Base-by-base conservation (phyloP, 2,329 filamentous ascomycete genomes). In the Pseudogymnoascus sp. region DNA sequence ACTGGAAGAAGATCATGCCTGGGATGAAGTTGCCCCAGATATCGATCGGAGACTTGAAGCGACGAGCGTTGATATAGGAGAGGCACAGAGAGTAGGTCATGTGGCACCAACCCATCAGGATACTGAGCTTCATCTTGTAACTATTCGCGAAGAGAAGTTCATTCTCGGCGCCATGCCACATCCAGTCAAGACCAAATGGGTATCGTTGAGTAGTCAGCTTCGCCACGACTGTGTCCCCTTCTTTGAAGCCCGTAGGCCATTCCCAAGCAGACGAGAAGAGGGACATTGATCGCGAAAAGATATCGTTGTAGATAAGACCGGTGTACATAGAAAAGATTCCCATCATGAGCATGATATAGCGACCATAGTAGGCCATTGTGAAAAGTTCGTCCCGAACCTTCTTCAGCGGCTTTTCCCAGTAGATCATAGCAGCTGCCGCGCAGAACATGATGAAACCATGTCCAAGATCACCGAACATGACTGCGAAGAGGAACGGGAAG, bases 111-210 rank as follows among this genome's bases (percentile, higher is more conserved):
- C 96, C 95, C 68, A 99, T 84, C 68, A 99, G 85, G 74, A 99
- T 97, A 80, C 91, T 96, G 78, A 99, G 90, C 83, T 99, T 99
- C 95, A 99, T 99, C 87, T 99, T 99, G 84, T 95, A 96, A 77
- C 90, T 96, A 88, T 99, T 99, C 75, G 86, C 89, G 79, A 99
- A 99, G 60, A 99, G 84, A 19, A 99, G 83, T 65, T 96, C 89
- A 72, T 99, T 99, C 72, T 97, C 93, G 11, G 92, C 89, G 65
- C 89, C 92, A 75, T 99, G 96, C 95, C 95, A 99, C 72, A 88
- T 90, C 87, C 88, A 96, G 74, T 99, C 95, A 65, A 99, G 79
- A 69, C 95, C 95, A 73, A 99, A 96, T 15, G 96, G 93, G 75
- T 97, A 99, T 61, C 92, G 88, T 77, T 97, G 93, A 64, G 23